Percentiles rank a stretch among this genome's conserved stretches.
phyloP scores from a whole-genome alignment of 768 basidiomycete genomes.

The Tylopilus vinaceipallidus region DNA sequence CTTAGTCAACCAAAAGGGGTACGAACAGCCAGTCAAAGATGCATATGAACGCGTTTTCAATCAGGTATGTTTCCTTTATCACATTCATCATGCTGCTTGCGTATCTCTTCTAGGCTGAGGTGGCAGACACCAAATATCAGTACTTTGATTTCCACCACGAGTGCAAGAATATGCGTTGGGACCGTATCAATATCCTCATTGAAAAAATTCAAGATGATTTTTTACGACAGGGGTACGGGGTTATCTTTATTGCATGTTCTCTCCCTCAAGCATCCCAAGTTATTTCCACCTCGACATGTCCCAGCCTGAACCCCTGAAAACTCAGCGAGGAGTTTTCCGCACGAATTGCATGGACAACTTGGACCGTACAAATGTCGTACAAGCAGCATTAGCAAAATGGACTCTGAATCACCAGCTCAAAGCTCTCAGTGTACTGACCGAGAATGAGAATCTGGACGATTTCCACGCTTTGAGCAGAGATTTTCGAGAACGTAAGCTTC shows the following conservation, averaged over 20 bases:
- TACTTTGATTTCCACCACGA: constrained; percentile 99
- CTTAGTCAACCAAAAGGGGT: constrained; percentile 89
- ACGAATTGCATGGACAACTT: constrained; percentile 99
- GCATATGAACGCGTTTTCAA: constrained; percentile 81
- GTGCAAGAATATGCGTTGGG: constrained; percentile 93
- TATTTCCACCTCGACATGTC: constrained; percentile 72
- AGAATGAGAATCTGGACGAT: constrained; percentile 74
- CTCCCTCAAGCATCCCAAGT: constrained; percentile 37
- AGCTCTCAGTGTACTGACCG: constrained; percentile 66
- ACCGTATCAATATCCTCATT: constrained; percentile 81
- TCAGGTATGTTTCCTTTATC: constrained; percentile 42
- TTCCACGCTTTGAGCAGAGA: constrained; percentile 76
- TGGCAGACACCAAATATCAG: constrained; percentile 75
- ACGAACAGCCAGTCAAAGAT: constrained; percentile 93
- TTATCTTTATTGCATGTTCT: not conserved
- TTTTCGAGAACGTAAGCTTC: constrained; percentile 80
- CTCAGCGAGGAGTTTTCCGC: constrained; percentile 78
- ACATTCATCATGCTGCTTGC: not conserved
- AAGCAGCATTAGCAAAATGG: constrained; percentile 87
- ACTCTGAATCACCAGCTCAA: constrained; percentile 76
- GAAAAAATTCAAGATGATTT: constrained; percentile 74
- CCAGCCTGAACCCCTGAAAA: constrained; percentile 44
- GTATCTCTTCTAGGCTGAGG: constrained; percentile 44
- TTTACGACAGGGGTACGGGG: constrained; percentile 56
- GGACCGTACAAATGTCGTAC: constrained; percentile 96